Base-by-base conservation (phyloP, 2,329 filamentous ascomycete species). In the Pyricularia sp. region DNA sequence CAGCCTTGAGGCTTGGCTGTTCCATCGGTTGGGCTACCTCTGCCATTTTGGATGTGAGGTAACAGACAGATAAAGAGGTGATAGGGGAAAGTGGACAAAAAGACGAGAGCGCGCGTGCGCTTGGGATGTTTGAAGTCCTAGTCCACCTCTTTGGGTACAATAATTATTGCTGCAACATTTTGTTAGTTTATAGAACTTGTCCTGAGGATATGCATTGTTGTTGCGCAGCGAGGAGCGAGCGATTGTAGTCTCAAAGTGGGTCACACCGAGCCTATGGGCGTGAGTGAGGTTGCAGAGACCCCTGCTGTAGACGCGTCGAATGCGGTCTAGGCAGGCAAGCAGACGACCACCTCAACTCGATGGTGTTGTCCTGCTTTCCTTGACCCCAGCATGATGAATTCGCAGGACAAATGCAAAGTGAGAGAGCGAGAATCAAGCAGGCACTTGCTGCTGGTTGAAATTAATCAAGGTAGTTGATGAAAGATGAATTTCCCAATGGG, bases 1-100 rank as follows among this genome's bases (percentile, higher is more conserved):
- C 66, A 30, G 50, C 66, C 66, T 68, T 68, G 50, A 67, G 42
- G 65, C 50, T 31, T n/a, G 66, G 20, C 66, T 68, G 66, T 61
- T 68, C 66, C 66, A 68, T 17, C 9, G 66, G 26, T 59, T 55
- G 42, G 5, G 66, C 66, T n/a, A 68, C 66, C 55, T 68, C 66
- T 28, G 66, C 66, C 66, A 68, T 68, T 61, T 10, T 58, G 66
- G 50, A 23, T 55, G 20, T 12, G 17, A n/a, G 20, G n/a, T 17
- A 36, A 50, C 7, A 25, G 64, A 17, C 26, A 25, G 31, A 55
- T 55, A 55, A 20, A 55, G 42, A n/a, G 17, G 36, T 20, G 36
- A 33, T 12, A 33, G 31, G 11, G 9, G 12, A 33, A 33, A 11
- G 31, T 11, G 10, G 31, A 33, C 31, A 33, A 31, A 5, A 31